Evolutionary conservation across 2,329 filamentous ascomycete species (phyloP).

Genomic region (Aureobasidium sp.): DNA sequence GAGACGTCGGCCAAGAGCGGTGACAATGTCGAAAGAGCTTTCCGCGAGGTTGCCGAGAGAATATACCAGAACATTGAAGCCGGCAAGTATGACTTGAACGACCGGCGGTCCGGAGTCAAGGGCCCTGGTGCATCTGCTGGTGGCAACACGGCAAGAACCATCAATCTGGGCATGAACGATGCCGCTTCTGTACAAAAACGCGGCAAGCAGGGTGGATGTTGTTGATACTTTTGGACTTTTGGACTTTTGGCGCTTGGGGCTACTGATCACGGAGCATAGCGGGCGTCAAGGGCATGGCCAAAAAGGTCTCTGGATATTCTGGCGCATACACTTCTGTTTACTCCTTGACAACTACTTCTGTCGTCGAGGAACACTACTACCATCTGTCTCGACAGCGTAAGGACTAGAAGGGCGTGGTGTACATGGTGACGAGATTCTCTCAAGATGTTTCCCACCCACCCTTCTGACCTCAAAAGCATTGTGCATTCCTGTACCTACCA

Average conservation of each 20-base stretch:
- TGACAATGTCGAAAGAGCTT: conserved; percentile 87
- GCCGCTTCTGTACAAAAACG: conserved; percentile 26
- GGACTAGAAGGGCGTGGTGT: too few species aligned
- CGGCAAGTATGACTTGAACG: conserved; percentile 89
- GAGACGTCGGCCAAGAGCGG: conserved; percentile 96
- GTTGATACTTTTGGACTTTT: conserved; percentile 18
- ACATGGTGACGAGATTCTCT: too few species aligned
- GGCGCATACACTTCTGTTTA: neutral
- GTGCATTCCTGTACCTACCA: too few species aligned
- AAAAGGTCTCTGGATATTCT: neutral
- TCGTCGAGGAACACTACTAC: neutral
- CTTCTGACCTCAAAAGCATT: too few species aligned
- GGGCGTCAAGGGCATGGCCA: conserved; percentile 3
- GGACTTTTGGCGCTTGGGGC: neutral
- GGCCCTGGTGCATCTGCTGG: conserved; percentile 46
- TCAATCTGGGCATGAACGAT: conserved; percentile 41
- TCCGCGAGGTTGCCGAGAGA: conserved; percentile 85
- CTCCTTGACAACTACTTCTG: neutral
- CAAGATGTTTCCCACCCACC: too few species aligned
- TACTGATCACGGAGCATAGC: neutral
- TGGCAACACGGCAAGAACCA: conserved; percentile 34
- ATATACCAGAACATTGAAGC: conserved; percentile 97
- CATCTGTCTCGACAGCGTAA: neutral
- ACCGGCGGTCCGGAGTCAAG: conserved; percentile 87
- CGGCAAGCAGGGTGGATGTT: conserved; percentile 25